These are phyloP conservation scores for Lactarius quietus DNA, from an alignment of 768 basidiomycete genomes.

Conservation along the genomic window DNA sequence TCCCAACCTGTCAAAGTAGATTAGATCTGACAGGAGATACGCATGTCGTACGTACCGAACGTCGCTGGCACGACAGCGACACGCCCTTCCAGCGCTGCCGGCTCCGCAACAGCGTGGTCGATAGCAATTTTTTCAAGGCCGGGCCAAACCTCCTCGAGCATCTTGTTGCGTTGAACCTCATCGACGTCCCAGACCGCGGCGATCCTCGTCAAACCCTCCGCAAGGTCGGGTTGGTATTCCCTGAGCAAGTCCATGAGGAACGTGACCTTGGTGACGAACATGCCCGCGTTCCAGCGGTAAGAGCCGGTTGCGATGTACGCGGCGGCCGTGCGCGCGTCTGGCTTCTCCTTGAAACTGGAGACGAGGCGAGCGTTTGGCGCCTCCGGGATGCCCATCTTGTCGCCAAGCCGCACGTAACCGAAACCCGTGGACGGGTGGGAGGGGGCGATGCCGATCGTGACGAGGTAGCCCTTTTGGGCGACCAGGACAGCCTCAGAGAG, in stretches of 20 bases:
- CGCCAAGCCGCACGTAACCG: slow-evolving; percentile 82
- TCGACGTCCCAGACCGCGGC: slow-evolving; percentile 63
- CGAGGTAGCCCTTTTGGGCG: slow-evolving; percentile 72
- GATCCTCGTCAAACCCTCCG: slow-evolving; percentile 62
- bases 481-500: slow-evolving; percentile 85
- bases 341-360: slow-evolving; percentile 87
- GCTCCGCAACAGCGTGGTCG: slow-evolving; percentile 86
- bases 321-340: slow-evolving; percentile 83
- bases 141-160: slow-evolving; percentile 70
- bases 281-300: slow-evolving; percentile 90
- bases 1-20: slow-evolving; percentile 65
- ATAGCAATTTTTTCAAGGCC: slow-evolving; percentile 81
- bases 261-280: slow-evolving; percentile 86
- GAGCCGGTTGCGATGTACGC: slow-evolving; percentile 83
- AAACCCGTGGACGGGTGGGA: slow-evolving; percentile 88
- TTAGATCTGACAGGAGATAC: slow-evolving; percentile 1
- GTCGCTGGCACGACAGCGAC: slow-evolving; percentile 90
- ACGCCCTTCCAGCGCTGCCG: slow-evolving; percentile 70
- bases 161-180: slow-evolving; percentile 49
- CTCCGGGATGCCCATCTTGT: slow-evolving; percentile 58
- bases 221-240: slow-evolving; percentile 71
- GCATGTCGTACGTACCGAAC: slow-evolving; percentile 54
- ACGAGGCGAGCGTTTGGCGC: slow-evolving; percentile 83
- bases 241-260: slow-evolving; percentile 66
- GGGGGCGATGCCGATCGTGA: slow-evolving; percentile 87